phyloP scores from a whole-genome alignment of 768 basidiomycete genomes.

The Hypholoma sublateritium region DNA sequence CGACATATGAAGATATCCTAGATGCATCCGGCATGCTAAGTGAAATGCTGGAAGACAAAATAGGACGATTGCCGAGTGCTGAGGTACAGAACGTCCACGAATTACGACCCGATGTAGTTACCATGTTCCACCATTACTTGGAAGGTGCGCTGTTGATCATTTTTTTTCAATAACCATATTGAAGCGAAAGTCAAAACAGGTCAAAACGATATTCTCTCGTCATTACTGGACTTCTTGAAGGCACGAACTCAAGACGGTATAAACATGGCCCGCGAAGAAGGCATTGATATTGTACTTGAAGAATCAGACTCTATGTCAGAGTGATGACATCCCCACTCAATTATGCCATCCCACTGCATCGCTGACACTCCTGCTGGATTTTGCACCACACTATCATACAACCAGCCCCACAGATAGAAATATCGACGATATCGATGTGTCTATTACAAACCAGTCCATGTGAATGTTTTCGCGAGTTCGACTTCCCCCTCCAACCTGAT shows the following conservation, averaged over 20 bases:
- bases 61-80: constrained; percentile 47
- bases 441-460: constrained; percentile 42
- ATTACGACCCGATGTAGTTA: constrained; percentile 54
- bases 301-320: constrained; percentile 17
- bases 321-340: too few species aligned
- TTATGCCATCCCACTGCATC: too few species aligned
- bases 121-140: constrained; percentile 70
- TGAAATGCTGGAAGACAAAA: constrained; percentile 61
- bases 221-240: constrained; percentile 48
- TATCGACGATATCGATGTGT: neutral
- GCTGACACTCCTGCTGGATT: too few species aligned
- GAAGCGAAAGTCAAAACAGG: constrained; percentile 34
- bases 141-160: constrained; percentile 42
- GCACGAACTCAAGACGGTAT: constrained; percentile 49
- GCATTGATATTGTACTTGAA: constrained; percentile 55
- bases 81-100: constrained; percentile 18
- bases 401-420: too few species aligned
- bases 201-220: constrained; percentile 57
- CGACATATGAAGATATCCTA: constrained; percentile 60
- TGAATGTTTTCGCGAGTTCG: constrained; percentile 32
- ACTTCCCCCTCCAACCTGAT: constrained; percentile 35
- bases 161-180: neutral
- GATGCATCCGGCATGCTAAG: constrained; percentile 65
- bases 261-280: constrained; percentile 46
- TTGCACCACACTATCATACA: too few species aligned